Evolutionary conservation across 139 green algal genomes (phyloP), one percentile per base, ranked within the genome.

Genomic region (Micractinium conductrix): DNA sequence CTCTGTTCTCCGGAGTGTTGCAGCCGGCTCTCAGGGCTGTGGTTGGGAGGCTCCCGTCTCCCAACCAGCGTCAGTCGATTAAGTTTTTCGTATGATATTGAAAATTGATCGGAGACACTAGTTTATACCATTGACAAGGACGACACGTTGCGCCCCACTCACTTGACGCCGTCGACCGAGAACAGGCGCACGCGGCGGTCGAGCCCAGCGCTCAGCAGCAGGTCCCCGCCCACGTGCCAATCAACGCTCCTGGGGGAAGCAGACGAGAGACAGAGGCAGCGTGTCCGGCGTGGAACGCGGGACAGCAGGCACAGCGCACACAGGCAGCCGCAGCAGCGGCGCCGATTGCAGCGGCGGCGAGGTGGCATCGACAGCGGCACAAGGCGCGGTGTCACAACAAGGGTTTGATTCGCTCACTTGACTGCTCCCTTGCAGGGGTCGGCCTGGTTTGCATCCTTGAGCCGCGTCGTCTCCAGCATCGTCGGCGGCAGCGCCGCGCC

Each of bases 161-260:
- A 82, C 76, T 80, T 83, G 71, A 87, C 43, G 14, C 70, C 74
- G 45, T 93, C 42, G 37, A 95, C 88, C 79, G 93, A 87, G 80
- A 99, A 99, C 53, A 99, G 89, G 33, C 93, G 91, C 53, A 99
- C 37, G 43, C 67, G 80, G 30, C 95, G 95, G 91, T 99, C 96
- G 60, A 99, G 84, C 17, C 94, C 91, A 0, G 94, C 96, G 8
- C 94, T 97, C 69, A 99, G 78, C 60, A 99, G 87, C 74, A 99
- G 87, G 88, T 97, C 93, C 2, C 90, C 93, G 50, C 87, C 88
- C 6, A 92, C 92, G 87, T 99, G 96, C 80, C 96, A 99, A 63
- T 94, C 86, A 7, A 98, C 87, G 21, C 76, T 82, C 76, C 76
- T 82, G 76, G 48, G 17, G 38, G 48, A n/a, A n/a, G n/a, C n/a